These are phyloP conservation scores for Pleurotus citrinopileatus DNA, from an alignment of 768 basidiomycete genomes.

Conservation along the genomic window DNA sequence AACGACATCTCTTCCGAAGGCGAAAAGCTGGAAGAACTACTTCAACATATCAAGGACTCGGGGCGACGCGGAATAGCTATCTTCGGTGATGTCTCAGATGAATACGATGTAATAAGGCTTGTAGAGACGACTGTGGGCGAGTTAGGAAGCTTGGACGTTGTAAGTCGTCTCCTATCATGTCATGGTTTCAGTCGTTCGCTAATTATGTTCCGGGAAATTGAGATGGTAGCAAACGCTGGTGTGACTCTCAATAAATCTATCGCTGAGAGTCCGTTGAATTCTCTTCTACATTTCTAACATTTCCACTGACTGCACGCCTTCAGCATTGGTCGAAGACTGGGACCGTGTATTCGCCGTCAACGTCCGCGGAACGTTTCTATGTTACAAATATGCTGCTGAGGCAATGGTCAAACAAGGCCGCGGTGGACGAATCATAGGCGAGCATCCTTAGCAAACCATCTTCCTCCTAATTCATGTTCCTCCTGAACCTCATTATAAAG, in stretches of 20 bases:
- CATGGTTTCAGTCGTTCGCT: background rate
- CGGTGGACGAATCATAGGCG: conserved; percentile 12
- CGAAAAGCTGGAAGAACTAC: conserved; percentile 24
- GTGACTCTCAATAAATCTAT: conserved; percentile 18
- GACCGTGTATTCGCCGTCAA: conserved; percentile 27
- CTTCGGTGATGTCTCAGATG: conserved; percentile 37
- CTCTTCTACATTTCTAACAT: background rate
- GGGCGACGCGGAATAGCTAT: conserved; percentile 21
- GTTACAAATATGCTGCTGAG: conserved; percentile 30
- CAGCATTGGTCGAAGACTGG: conserved; percentile 24
- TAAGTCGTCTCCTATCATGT: conserved; percentile 20
- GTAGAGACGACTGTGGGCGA: conserved; percentile 25
- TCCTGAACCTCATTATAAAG: background rate
- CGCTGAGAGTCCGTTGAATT: conserved; percentile 17
- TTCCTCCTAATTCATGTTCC: background rate
- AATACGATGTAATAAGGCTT: conserved; percentile 39
- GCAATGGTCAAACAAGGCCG: conserved; percentile 26
- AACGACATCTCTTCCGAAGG: conserved; percentile 36
- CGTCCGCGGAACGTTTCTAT: conserved; percentile 27
- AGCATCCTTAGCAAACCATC: background rate
- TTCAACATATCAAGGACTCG: conserved; percentile 22
- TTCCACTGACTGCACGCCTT: background rate
- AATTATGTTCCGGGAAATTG: background rate
- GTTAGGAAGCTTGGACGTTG: conserved; percentile 48
- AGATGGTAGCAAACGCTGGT: conserved; percentile 49